phyloP scores from a whole-genome alignment of 495 filamentous ascomycete genomes.

The Podospora anserina region DNA sequence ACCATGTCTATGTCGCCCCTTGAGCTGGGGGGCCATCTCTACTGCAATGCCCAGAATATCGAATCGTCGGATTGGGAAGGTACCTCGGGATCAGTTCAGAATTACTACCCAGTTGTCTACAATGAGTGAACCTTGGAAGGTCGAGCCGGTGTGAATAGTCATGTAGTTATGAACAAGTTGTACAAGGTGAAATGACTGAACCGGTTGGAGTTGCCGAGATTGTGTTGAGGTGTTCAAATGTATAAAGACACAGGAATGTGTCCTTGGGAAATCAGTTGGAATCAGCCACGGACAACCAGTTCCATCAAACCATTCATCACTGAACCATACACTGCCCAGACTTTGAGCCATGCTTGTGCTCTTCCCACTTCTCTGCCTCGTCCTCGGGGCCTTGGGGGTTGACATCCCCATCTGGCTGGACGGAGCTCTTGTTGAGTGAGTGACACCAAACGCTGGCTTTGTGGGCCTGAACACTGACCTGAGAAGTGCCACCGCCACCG shows the following conservation, averaged over 20 bases:
- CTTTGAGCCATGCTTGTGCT: neutral
- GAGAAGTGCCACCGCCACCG: slow-evolving; percentile 23
- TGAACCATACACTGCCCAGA: neutral
- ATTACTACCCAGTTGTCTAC: neutral
- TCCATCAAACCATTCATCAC: neutral
- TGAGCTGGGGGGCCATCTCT: neutral
- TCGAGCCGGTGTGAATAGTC: neutral
- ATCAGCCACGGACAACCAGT: neutral
- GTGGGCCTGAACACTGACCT: neutral
- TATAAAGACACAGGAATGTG: neutral
- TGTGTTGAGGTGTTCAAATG: neutral
- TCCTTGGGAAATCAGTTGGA: neutral
- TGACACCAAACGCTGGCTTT: neutral
- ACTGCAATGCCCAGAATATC: neutral
- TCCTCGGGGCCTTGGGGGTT: neutral
- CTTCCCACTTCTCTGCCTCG: neutral
- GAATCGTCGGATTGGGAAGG: neutral
- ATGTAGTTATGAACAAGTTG: neutral
- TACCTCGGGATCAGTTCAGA: neutral
- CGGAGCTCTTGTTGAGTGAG: slow-evolving; percentile 17
- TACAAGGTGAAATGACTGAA: neutral
- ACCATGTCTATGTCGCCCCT: neutral
- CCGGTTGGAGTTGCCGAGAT: neutral
- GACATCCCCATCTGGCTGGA: slow-evolving; percentile 2
- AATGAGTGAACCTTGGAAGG: neutral